Conservation (phyloP, 345 rosid species). For the Triadica sebifera region DNA sequence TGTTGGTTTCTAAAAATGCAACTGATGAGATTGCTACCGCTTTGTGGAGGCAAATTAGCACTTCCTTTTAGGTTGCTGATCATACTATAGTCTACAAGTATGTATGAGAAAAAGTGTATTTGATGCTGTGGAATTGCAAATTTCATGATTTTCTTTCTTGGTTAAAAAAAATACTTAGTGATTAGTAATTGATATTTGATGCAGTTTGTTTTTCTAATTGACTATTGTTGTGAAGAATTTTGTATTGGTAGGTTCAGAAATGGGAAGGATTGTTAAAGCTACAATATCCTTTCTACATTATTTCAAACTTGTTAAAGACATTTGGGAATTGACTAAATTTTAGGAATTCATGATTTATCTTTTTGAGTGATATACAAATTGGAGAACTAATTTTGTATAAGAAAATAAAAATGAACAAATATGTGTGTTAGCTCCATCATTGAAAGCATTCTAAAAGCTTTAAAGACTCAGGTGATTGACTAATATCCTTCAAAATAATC, state of each 20-base stretch:
- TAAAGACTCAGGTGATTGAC: constrained; percentile 3
- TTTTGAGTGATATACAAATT: neutral
- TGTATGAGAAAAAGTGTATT: neutral
- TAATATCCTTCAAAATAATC: neutral
- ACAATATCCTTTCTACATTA: neutral
- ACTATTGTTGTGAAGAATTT: neutral
- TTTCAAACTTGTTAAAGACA: neutral
- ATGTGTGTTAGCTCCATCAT: neutral
- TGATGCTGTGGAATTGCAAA: neutral
- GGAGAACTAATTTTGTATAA: neutral
- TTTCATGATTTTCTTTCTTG: neutral
- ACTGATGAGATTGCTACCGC: neutral
- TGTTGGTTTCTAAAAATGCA: neutral
- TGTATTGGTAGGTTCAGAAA: neutral
- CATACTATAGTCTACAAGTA: neutral
- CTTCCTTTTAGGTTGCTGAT: neutral
- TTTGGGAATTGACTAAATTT: neutral
- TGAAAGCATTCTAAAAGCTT: neutral
- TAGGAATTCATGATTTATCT: neutral
- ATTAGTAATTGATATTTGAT: neutral
- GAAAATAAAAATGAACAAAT: neutral
- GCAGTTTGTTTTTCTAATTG: neutral
- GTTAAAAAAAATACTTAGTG: neutral
- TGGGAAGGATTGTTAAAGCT: neutral
- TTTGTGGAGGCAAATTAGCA: neutral